A percentile compares a stretch with the other conserved stretches of the same genome.
Evolutionary conservation across 2,329 filamentous ascomycete genomes (phyloP).

Genomic region (Cryphonectria nitschkei): DNA sequence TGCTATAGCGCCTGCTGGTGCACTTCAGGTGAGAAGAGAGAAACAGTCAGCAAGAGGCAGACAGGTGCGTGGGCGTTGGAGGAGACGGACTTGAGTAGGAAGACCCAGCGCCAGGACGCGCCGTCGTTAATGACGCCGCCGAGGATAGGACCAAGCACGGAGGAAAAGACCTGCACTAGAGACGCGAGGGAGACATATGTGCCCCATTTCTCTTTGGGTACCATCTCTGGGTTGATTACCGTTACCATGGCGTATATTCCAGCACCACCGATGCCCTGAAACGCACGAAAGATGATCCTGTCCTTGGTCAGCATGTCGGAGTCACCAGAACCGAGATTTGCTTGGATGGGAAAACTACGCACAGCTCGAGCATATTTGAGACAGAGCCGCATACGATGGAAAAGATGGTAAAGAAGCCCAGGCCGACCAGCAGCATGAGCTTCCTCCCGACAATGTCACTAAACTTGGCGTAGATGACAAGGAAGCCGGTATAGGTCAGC

Average conservation of each 20-base stretch:
- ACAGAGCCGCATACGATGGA: conserved; percentile 44
- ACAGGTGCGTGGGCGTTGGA: neutral
- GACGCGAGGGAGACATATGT: conserved; percentile 41
- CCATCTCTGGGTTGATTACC: conserved; percentile 41
- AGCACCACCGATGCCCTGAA: conserved; percentile 52
- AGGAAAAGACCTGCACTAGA: conserved; percentile 45
- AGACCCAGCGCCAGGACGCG: conserved; percentile 51
- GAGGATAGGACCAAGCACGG: conserved; percentile 47
- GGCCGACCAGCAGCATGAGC: conserved; percentile 39
- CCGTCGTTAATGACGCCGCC: conserved; percentile 46
- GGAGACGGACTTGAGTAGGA: conserved; percentile 48
- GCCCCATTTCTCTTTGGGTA: conserved; percentile 40
- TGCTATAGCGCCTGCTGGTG: conserved; percentile 37
- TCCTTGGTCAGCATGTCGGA: neutral
- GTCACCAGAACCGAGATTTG: too few species aligned
- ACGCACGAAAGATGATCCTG: conserved; percentile 42
- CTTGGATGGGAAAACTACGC: conserved; percentile 9
- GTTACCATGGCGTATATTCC: conserved; percentile 50
- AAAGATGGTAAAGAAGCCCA: conserved; percentile 43
- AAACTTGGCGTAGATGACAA: conserved; percentile 48
- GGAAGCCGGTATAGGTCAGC: conserved; percentile 51
- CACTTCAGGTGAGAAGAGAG: conserved; percentile 31
- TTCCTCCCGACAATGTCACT: conserved; percentile 51
- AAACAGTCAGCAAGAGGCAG: neutral
- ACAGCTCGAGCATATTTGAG: conserved; percentile 40